These are phyloP conservation scores for Aulographum hederae DNA, from an alignment of 2,329 filamentous ascomycete species.

Conservation along the genomic window DNA sequence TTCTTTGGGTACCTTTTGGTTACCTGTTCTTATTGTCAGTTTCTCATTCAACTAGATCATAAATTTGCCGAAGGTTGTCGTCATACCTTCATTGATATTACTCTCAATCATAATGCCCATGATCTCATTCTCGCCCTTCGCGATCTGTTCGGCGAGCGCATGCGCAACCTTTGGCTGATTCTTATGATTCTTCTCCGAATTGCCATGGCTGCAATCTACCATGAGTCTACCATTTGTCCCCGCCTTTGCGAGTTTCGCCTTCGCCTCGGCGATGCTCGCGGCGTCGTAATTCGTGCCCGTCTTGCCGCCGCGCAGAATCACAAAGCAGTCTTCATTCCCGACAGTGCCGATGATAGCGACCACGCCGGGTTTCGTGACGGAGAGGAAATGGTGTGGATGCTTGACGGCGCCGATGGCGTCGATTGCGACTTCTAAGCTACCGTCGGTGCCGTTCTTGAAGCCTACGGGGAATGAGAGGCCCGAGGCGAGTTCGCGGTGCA, in stretches of 20 bases:
- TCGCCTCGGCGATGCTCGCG: conserved; percentile 66
- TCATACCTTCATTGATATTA: conserved; percentile 77
- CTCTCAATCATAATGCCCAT: conserved; percentile 99
- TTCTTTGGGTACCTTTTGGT: conserved; percentile 79
- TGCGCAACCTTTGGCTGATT: conserved; percentile 92
- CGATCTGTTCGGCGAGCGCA: conserved; percentile 66
- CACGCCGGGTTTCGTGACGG: conserved; percentile 89
- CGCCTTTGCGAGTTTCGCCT: conserved; percentile 58
- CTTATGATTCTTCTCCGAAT: conserved; percentile 88
- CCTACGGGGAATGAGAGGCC: conserved; percentile 93
- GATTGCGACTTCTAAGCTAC: conserved; percentile 71
- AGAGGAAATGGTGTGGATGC: conserved; percentile 91
- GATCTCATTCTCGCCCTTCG: conserved; percentile 65
- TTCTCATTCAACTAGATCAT: not conserved
- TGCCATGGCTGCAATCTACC: conserved; percentile 97
- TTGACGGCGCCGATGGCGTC: conserved; percentile 87
- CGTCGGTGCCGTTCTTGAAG: conserved; percentile 99
- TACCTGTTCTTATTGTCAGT: conserved; percentile 40
- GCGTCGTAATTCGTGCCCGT: conserved; percentile 90
- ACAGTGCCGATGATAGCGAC: conserved; percentile 88
- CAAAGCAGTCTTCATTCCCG: conserved; percentile 94
- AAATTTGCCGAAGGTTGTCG: no score
- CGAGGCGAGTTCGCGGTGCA: conserved; percentile 85
- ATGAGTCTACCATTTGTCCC: conserved; percentile 64
- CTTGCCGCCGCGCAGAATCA: conserved; percentile 82